Conservation (phyloP, 495 filamentous ascomycete species). For the Penicillium pulvis region DNA sequence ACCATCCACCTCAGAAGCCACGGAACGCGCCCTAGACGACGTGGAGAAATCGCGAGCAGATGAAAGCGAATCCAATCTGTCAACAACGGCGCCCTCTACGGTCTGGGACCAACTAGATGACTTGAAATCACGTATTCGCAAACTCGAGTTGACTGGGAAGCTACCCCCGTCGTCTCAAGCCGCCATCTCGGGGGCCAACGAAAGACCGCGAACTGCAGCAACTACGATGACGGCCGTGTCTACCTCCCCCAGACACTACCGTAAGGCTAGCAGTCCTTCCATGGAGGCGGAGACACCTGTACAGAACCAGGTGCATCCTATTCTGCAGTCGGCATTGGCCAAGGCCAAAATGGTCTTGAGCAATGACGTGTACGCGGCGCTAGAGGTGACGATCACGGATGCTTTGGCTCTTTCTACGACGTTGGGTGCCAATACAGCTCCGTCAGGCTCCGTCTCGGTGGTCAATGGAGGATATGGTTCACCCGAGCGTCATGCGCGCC, state of each 20-base stretch:
- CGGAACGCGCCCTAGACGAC: conserved; percentile 38
- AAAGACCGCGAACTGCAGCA: conserved; percentile 85
- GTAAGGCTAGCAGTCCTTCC: conserved; percentile 55
- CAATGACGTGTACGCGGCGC: conserved; percentile 72
- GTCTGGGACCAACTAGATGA: conserved; percentile 99
- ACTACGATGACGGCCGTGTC: conserved; percentile 94
- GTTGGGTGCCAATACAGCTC: conserved; percentile 69
- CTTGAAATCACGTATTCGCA: conserved; percentile 88
- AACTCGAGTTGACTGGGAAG: conserved; percentile 89
- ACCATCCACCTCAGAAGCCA: conserved; percentile 50
- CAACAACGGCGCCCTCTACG: conserved; percentile 84
- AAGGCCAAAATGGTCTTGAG: conserved; percentile 71
- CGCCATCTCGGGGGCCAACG: conserved; percentile 73
- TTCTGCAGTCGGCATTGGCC: conserved; percentile 75
- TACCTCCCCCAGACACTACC: conserved; percentile 72
- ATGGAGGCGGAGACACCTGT: conserved; percentile 37
- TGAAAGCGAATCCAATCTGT: conserved; percentile 79
- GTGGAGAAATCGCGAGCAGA: conserved; percentile 57
- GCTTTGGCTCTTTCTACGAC: conserved; percentile 74
- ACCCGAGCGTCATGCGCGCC: conserved; percentile 79
- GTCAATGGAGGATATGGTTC: conserved; percentile 50
- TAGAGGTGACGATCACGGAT: conserved; percentile 81
- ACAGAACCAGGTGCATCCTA: conserved; percentile 63
- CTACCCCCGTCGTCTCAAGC: conserved; percentile 77
- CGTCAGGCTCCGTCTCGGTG: conserved; percentile 61